Conservation (phyloP, 805 yeast species). For the Ogataea nitratoaversa region DNA sequence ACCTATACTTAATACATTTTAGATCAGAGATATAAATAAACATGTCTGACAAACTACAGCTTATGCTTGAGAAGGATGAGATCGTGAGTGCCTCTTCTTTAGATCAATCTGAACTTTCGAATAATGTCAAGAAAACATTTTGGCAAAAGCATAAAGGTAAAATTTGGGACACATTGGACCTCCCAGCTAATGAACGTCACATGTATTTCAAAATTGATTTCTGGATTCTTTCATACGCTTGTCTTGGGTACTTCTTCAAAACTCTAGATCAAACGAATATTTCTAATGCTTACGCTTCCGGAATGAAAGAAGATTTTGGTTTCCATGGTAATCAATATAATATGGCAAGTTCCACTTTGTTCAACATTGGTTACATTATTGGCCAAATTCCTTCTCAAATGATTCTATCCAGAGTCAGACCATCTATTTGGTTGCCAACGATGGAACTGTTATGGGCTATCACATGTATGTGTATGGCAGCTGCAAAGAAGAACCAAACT, state of each 20-base stretch:
- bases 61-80: neutral
- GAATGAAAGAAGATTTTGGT: constrained; percentile 47
- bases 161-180: constrained; percentile 17
- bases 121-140: constrained; percentile 1
- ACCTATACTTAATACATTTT: too few relatives aligned
- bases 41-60: neutral
- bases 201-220: constrained; percentile 31
- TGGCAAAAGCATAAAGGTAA: constrained; percentile 15
- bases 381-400: constrained; percentile 59
- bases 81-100: neutral
- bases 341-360: constrained; percentile 3
- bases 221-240: constrained; percentile 35
- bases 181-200: constrained; percentile 41
- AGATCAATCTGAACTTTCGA: neutral
- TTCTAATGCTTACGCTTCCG: constrained; percentile 55
- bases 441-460: constrained; percentile 19
- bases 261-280: constrained; percentile 52
- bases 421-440: constrained; percentile 14
- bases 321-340: constrained; percentile 6
- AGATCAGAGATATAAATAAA: neutral
- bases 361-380: constrained; percentile 44
- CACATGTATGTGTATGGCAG: constrained; percentile 13
- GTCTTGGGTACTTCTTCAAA: constrained; percentile 44
- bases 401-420: constrained; percentile 7
- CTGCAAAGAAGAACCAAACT: constrained; percentile 28